Percentiles rank a stretch among this genome's conserved stretches.
Evolutionary conservation across 2,329 filamentous ascomycete species (phyloP).

Genomic region (Pseudomassariella vexata): DNA sequence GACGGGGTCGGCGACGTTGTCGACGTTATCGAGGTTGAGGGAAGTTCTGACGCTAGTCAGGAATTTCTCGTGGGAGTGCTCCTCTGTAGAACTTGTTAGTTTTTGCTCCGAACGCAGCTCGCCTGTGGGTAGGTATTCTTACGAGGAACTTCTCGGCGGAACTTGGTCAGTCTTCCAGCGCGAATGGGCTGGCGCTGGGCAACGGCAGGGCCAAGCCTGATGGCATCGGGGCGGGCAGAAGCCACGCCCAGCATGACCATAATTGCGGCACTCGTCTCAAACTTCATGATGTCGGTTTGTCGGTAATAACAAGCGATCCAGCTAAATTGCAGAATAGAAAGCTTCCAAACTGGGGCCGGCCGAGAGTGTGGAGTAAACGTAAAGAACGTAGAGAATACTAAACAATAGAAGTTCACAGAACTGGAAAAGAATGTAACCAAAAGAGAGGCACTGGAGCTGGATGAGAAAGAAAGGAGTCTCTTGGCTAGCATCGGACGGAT

Average conservation of each 20-base stretch:
- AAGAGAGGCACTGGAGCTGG: conserved; percentile 20
- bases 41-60: conserved; percentile 18
- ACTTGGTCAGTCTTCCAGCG: conserved; percentile 13
- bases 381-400: conserved; percentile 18
- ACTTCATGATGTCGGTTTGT: conserved; percentile 23
- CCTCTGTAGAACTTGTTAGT: conserved; percentile 15
- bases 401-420: conserved; percentile 24
- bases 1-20: conserved; percentile 23
- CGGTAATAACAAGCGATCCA: too few species aligned
- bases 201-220: conserved; percentile 13
- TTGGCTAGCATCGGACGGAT: background rate
- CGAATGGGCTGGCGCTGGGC: conserved; percentile 11
- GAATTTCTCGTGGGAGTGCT: conserved; percentile 26
- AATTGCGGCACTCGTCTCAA: conserved; percentile 21
- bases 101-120: conserved; percentile 1
- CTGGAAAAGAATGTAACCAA: conserved; percentile 23
- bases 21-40: conserved; percentile 25
- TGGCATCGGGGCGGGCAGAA: conserved; percentile 24
- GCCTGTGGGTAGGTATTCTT: conserved; percentile 8
- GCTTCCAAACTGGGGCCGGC: conserved; percentile 19
- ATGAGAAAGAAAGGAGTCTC: conserved; percentile 13
- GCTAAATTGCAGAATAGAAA: too few species aligned
- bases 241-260: conserved; percentile 23
- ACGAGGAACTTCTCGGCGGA: conserved; percentile 26
- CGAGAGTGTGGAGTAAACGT: conserved; percentile 12